phyloP scores from a whole-genome alignment of 2,329 filamentous ascomycete genomes.

The Fusarium beomiforme region DNA sequence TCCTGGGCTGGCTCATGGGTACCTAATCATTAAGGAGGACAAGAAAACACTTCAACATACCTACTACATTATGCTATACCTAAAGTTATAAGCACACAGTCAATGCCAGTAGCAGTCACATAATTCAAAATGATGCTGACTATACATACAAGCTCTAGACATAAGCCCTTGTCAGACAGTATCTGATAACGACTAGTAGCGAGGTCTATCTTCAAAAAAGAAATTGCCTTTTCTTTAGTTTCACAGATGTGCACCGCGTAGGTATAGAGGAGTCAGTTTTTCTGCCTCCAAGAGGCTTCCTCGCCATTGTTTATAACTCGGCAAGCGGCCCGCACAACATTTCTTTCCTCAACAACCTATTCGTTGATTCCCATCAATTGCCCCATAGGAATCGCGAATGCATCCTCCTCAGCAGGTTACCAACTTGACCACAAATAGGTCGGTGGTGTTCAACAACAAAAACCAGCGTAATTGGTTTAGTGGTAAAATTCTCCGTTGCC shows the following conservation, averaged over 20 bases:
- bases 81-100: neutral
- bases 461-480: neutral
- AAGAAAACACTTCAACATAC: no score
- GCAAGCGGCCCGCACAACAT: neutral
- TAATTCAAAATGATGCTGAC: neutral
- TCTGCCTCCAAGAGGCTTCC: no score
- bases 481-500: no score
- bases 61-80: no score
- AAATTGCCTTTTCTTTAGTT: no score
- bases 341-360: neutral
- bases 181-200: no score
- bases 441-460: neutral
- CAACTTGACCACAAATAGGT: accelerated
- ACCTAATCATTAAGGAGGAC: no score
- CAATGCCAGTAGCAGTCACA: neutral
- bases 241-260: no score
- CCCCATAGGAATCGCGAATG: neutral
- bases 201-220: no score
- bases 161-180: no score
- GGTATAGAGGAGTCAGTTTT: no score
- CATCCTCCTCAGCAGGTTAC: neutral
- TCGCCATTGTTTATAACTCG: no score
- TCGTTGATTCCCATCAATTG: neutral
- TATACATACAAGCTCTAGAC: neutral
- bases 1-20: neutral